Evolutionary conservation across 306 rosid species (phyloP).

Genomic region (Acacia confusa): DNA sequence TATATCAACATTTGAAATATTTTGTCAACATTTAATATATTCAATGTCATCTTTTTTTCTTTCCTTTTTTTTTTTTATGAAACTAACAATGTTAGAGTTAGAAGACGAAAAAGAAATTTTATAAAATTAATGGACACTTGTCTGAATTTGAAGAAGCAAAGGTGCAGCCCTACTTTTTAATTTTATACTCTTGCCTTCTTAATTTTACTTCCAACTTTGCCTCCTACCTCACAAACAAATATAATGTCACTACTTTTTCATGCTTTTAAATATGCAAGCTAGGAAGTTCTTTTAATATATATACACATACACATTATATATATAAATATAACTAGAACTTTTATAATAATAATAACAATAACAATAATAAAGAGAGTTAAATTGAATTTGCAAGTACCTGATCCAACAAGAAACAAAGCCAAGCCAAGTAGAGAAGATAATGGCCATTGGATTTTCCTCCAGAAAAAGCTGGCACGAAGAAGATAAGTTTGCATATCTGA

Average conservation of each 20-base stretch:
- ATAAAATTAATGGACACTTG: no score
- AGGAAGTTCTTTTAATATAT: not conserved
- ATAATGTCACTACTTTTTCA: not conserved
- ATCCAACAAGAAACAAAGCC: slow-evolving; percentile 66
- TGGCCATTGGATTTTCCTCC: slow-evolving; percentile 23
- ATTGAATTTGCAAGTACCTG: slow-evolving; percentile 47
- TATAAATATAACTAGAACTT: not conserved
- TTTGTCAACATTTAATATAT: no score
- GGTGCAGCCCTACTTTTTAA: no score
- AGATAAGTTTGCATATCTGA: slow-evolving; percentile 41
- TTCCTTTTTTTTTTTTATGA: no score
- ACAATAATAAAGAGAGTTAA: not conserved
- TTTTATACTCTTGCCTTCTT: no score
- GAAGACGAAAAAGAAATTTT: no score
- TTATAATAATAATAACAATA: not conserved
- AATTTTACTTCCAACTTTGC: not conserved
- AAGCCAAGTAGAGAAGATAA: slow-evolving; percentile 37
- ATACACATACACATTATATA: no score
- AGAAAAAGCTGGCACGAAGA: slow-evolving; percentile 24
- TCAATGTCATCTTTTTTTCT: no score
- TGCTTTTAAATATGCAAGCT: not conserved
- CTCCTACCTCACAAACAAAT: not conserved
- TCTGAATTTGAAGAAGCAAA: no score
- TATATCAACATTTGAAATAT: no score
- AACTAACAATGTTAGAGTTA: no score